Evolutionary conservation across 2,329 filamentous ascomycete species (phyloP).

Genomic region (Colletotrichum agaves): DNA sequence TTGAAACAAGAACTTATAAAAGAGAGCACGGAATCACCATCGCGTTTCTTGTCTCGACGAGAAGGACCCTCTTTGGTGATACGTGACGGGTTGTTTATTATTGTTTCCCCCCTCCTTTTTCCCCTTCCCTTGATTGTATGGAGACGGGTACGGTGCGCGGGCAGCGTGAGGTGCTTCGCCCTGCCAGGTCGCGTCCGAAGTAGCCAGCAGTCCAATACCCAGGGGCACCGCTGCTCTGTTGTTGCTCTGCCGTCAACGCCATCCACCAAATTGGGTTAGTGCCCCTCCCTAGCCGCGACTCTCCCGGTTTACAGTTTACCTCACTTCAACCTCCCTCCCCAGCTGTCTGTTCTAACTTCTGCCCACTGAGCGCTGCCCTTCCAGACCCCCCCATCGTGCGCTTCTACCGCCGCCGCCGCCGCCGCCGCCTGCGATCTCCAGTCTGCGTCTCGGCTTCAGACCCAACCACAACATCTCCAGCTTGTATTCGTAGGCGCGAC

Average conservation of each 20-base stretch:
- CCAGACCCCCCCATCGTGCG: background rate
- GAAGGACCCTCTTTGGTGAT: background rate
- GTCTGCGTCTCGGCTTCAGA: background rate
- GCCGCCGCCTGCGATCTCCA: constrained; percentile 1
- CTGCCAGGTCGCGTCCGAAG: background rate
- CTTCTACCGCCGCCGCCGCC: background rate
- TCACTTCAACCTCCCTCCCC: background rate
- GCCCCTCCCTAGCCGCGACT: constrained; percentile 22
- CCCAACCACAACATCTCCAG: background rate
- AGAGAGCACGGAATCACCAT: background rate
- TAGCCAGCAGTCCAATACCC: background rate
- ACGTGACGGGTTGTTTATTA: background rate
- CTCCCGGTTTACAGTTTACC: constrained; percentile 13
- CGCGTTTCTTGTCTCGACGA: background rate
- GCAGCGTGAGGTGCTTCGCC: background rate
- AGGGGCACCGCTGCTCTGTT: background rate
- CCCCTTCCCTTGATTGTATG: background rate
- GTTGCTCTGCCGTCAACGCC: constrained; percentile 34
- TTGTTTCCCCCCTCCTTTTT: background rate
- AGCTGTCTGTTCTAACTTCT: too few species aligned
- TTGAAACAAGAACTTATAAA: background rate
- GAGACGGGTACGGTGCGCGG: too few species aligned
- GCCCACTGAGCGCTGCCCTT: background rate
- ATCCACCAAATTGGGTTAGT: constrained; percentile 12
- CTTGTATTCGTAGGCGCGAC: constrained; percentile 2